Evolutionary conservation across 495 filamentous ascomycete genomes (phyloP).

Genomic region (Cercophora samala): DNA sequence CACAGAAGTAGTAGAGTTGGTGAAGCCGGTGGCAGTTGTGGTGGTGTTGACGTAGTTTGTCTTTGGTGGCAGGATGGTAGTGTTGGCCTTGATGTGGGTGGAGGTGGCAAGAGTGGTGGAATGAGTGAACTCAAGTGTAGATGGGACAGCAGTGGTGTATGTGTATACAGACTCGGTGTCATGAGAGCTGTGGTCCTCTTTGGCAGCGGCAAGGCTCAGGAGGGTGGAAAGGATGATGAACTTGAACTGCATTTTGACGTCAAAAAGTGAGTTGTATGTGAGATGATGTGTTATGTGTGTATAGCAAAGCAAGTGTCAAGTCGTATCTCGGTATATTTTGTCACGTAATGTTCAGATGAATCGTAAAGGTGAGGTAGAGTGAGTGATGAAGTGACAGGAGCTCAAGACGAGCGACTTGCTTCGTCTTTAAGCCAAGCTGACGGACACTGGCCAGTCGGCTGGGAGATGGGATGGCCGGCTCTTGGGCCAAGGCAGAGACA

Average conservation of each 20-base stretch:
- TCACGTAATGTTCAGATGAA: neutral
- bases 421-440: conserved; percentile 8
- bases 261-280: conserved; percentile 5
- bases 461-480: conserved; percentile 7
- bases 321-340: neutral
- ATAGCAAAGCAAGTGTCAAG: neutral
- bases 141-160: neutral
- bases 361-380: neutral
- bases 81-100: conserved; percentile 1
- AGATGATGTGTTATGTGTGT: too few species aligned
- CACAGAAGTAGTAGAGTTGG: neutral
- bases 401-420: neutral
- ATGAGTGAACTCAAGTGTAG: neutral
- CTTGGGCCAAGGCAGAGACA: neutral
- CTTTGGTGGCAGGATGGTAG: neutral
- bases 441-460: conserved; percentile 10
- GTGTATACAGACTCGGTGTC: neutral
- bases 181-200: neutral
- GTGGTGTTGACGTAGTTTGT: conserved; percentile 1
- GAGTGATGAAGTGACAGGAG: neutral
- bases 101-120: neutral
- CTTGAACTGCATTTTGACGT: conserved; percentile 30
- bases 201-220: conserved; percentile 20
- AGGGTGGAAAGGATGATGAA: conserved; percentile 29
- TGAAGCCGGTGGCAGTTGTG: neutral